Conservation (phyloP, 225 moss, liverwort and hornwort genomes). For the Straminergon stramineum region DNA sequence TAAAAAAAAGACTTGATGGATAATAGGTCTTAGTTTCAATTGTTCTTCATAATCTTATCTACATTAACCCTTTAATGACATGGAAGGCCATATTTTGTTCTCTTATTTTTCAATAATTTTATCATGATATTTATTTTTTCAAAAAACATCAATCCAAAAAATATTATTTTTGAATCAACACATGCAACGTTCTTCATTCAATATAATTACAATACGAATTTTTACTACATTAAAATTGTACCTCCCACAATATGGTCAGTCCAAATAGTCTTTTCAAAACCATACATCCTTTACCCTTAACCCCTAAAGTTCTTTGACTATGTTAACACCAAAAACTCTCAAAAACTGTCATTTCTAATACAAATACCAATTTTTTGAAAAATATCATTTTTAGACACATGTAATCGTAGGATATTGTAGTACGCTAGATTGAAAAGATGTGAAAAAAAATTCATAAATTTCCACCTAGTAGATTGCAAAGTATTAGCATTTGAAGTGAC, state of each 20-base stretch:
- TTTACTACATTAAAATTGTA: neutral
- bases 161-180: accelerated
- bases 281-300: no score
- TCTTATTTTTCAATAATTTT: accelerated
- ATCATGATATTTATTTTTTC: neutral
- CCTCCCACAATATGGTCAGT: accelerated
- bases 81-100: neutral
- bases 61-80: neutral
- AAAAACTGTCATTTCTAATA: no score
- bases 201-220: neutral
- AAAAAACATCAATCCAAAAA: neutral
- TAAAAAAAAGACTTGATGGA: neutral
- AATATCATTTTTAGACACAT: no score
- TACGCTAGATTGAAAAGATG: no score
- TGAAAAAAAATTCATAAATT: no score
- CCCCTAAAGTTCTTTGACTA: no score
- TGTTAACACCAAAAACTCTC: no score
- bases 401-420: no score
- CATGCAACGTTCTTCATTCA: neutral
- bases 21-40: neutral
- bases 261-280: neutral
- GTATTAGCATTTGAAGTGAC: no score
- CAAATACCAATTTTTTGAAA: no score
- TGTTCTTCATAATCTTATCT: neutral
- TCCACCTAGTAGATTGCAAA: no score